Base-by-base conservation (phyloP, 148 eudicot species). In the Dysphania ambrosioides region DNA sequence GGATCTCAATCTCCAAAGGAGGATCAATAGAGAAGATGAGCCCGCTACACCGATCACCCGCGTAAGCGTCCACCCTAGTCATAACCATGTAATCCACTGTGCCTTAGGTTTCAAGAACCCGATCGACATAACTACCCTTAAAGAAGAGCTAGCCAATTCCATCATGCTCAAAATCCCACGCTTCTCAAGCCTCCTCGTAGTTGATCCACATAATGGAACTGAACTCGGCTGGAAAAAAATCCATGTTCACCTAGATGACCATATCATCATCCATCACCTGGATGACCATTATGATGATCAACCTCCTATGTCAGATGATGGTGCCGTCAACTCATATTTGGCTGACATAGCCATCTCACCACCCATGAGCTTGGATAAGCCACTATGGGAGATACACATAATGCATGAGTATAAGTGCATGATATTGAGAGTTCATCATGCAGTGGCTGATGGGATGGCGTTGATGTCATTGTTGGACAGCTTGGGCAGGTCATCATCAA, bases 381-480 rank as follows among this genome's bases (percentile, higher is more conserved):
- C 96, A 5, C 73, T 91, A 3, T 91, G 96, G 96, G 96, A 91
- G 69, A 18, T 88, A 0, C 97, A 91, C 64, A 5, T 91, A 1
- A 26, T 91, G 62, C 75, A 60, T 66, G 83, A 77, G 2, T 82
- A 82, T 10, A 87, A 80, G 1, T 86, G 87, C 31, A 26, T 58
- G 4, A 75, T 91, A n/a, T 41, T 87, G n/a, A 80, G 91, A 4
- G 49, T 88, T 19, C 97, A 91, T 51, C 97, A 91, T 71, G 91
- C 91, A 1, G 47, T 91, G 27, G 97, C 89, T 1, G 97, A 91
- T 62, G 97, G 93, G 1, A 80, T 85, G 34, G 83, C 93, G 1
- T 36, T 91, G 27, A 84, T 91, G 88, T 86, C 93, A 1, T 29
- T 88, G 85, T 9, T 51, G 84, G 77, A 64, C 85, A n/a, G n/a